A percentile compares a stretch with the other conserved stretches of the same genome.
These are phyloP conservation scores for Friedmanniomyces simplex DNA, from an alignment of 495 filamentous ascomycete species.

Conservation along the genomic window DNA sequence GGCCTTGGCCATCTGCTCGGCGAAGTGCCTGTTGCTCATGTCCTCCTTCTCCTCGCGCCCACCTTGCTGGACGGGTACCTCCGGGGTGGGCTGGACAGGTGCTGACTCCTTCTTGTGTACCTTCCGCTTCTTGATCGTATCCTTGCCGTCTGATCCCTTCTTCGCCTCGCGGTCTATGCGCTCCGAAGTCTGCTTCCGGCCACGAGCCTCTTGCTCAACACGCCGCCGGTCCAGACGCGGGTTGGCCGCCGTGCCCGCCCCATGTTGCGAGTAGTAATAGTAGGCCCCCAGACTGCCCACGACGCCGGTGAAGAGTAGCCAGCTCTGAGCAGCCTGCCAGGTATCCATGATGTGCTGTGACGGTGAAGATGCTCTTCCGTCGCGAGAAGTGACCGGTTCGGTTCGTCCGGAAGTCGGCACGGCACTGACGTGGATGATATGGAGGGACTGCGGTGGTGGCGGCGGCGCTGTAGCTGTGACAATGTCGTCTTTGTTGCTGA, in stretches of 20 bases:
- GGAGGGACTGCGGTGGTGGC: neutral
- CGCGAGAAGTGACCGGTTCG: neutral
- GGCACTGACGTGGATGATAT: neutral
- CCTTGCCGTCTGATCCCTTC: neutral
- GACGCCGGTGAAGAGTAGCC: conserved; percentile 2
- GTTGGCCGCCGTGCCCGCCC: neutral
- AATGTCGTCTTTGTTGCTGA: neutral
- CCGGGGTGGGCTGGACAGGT: neutral
- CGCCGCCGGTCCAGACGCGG: neutral
- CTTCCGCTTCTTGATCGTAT: conserved; percentile 10
- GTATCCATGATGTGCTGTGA: conserved; percentile 6
- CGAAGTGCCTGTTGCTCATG: conserved; percentile 14
- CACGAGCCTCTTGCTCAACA: neutral
- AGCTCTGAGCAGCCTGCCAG: conserved; percentile 9
- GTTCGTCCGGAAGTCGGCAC: conserved; percentile 3
- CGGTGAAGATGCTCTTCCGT: neutral
- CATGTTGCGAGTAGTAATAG: neutral
- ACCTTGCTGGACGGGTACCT: neutral
- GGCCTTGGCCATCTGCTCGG: conserved; percentile 13
- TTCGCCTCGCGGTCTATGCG: neutral
- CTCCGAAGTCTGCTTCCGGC: neutral
- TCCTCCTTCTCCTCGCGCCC: conserved; percentile 15
- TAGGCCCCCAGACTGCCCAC: neutral
- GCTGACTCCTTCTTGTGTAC: neutral
- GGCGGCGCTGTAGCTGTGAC: neutral